These are phyloP conservation scores for Rhizopogon vulgaris DNA, from an alignment of 768 basidiomycete species.

Conservation along the genomic window DNA sequence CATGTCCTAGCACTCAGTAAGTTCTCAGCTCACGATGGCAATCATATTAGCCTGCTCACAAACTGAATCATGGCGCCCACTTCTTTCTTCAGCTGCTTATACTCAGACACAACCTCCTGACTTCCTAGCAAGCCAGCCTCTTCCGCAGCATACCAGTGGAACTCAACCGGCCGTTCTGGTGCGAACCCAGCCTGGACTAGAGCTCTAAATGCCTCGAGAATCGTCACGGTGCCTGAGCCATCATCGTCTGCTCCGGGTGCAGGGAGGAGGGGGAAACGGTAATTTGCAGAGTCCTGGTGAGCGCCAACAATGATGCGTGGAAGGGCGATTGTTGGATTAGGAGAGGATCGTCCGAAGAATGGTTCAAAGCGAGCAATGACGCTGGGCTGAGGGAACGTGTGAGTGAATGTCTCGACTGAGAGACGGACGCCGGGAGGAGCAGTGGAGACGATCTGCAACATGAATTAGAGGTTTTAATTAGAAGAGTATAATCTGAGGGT, in stretches of 20 bases:
- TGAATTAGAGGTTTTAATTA: background rate
- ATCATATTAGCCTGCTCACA: constrained; percentile 26
- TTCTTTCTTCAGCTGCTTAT: constrained; percentile 37
- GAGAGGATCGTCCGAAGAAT: background rate
- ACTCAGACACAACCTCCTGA: constrained; percentile 46
- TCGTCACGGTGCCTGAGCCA: constrained; percentile 67
- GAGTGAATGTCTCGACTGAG: constrained; percentile 18
- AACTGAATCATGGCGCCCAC: constrained; percentile 48
- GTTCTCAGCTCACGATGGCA: constrained; percentile 20
- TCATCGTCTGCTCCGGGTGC: constrained; percentile 49
- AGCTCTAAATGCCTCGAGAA: constrained; percentile 70
- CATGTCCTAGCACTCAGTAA: constrained; percentile 30
- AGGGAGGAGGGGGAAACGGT: constrained; percentile 31
- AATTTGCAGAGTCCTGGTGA: constrained; percentile 40
- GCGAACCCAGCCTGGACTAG: constrained; percentile 63
- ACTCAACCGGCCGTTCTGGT: constrained; percentile 63
- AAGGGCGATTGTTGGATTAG: constrained; percentile 7
- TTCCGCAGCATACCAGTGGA: constrained; percentile 84
- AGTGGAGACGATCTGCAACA: constrained; percentile 5
- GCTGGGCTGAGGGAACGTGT: constrained; percentile 14
- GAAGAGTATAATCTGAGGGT: background rate
- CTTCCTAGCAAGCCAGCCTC: constrained; percentile 27
- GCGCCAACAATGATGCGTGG: constrained; percentile 34
- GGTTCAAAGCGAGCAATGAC: constrained; percentile 23
- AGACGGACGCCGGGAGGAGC: constrained; percentile 9